These are phyloP conservation scores for Fibroporia radiculosa DNA, from an alignment of 768 basidiomycete species.

Conservation along the genomic window DNA sequence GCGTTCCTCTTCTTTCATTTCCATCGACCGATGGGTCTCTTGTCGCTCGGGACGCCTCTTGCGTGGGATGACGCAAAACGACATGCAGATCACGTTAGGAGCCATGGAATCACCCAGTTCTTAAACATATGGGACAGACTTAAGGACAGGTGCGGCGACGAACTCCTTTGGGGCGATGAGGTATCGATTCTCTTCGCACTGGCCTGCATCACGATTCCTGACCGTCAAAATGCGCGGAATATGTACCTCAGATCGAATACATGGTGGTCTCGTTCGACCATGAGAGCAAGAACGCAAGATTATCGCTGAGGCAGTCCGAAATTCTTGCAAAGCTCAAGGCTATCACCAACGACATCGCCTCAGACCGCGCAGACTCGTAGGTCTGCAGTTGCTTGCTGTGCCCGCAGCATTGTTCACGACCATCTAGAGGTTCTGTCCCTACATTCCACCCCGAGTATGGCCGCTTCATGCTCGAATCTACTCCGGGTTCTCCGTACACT, in stretches of 20 bases:
- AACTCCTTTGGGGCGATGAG: slow-evolving; percentile 98
- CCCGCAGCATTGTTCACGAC: slow-evolving; percentile 1
- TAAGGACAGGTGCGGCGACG: slow-evolving; percentile 87
- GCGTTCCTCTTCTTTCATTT: slow-evolving; percentile 7
- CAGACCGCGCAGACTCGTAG: slow-evolving; percentile 53
- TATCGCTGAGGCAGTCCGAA: slow-evolving; percentile 93
- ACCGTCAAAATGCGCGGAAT: not conserved
- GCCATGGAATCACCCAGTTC: slow-evolving; percentile 93
- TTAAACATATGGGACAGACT: slow-evolving; percentile 87
- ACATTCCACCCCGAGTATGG: slow-evolving; percentile 98
- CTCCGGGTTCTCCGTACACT: slow-evolving; percentile 92
- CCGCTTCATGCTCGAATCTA: slow-evolving; percentile 97
- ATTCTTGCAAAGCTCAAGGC: slow-evolving; percentile 74
- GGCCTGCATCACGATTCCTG: not conserved
- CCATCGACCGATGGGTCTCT: slow-evolving; percentile 68
- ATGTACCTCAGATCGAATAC: slow-evolving; percentile 66
- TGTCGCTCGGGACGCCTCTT: slow-evolving; percentile 89
- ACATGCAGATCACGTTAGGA: slow-evolving; percentile 82
- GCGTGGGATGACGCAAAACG: slow-evolving; percentile 85
- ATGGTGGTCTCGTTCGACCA: slow-evolving; percentile 88
- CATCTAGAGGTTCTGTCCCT: slow-evolving; percentile 60
- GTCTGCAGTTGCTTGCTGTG: slow-evolving; percentile 18
- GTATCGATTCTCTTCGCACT: slow-evolving; percentile 31
- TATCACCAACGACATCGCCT: slow-evolving; percentile 59
- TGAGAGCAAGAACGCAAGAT: slow-evolving; percentile 66